Base-by-base conservation (phyloP, 2,329 filamentous ascomycete species). In the Stromatinia cepivora region DNA sequence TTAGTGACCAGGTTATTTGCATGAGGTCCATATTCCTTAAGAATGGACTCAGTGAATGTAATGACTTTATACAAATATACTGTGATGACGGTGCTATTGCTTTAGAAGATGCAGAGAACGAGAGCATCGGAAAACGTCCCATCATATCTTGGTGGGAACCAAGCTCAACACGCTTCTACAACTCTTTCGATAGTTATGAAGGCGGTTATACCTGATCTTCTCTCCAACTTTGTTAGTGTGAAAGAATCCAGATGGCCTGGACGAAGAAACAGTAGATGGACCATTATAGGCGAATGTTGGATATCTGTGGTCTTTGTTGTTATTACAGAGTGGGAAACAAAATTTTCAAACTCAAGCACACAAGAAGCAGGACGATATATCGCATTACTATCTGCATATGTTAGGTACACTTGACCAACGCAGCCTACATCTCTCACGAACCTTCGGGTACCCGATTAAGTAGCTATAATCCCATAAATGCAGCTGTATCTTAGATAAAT, bases 211-310 rank as follows among this genome's bases (percentile, higher is more conserved):
- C 39, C 3, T 4, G 6, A 15, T 15, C 15, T 15, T 15, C 10
- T 4, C 10, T 1, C 20, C 10, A 56, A 3, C 20, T 22, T 20
- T 36, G 10, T 36, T 7, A 4, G 4, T 34, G 17, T 34, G 7
- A 10, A 36, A 15, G 1, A 13, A 1, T 0, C 1, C 10, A 36
- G 20, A 36, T n/a, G 10, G 1, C 22, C 8, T 57, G 31, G 4
- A 17, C 2, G 1, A 39, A 1, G 1, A 0, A 15, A 34, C 31
- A 10, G 2, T 5, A n/a, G 31, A 20, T 53, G 25, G 1, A 31
- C 31, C 2, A 4, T 4, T 0, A 31, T 20, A 20, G 1, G 4
- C 1, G 0, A 6, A 22, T 22, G 11, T 31, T 34, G 8, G 1
- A 17, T 4, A 28, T 22, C 7, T 36, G 5, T 3, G 0, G 7